Evolutionary conservation across 2,329 filamentous ascomycete genomes (phyloP).

Genomic region (Curvularia sp.): DNA sequence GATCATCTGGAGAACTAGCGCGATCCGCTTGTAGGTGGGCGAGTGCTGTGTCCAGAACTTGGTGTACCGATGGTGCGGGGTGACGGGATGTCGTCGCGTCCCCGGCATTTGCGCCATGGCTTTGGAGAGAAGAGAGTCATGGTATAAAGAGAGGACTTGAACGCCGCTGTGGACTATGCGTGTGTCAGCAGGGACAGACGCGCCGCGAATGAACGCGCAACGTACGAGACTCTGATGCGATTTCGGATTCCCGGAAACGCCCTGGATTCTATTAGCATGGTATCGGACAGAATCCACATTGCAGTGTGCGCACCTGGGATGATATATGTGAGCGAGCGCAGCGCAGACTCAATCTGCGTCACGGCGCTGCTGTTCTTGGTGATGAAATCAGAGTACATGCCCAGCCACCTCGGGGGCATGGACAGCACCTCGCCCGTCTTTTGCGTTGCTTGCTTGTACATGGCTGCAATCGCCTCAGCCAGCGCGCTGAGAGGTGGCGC

Average conservation of each 20-base stretch:
- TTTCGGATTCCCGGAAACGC: slow-evolving; percentile 88
- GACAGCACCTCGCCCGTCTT: slow-evolving; percentile 59
- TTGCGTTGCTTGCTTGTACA: slow-evolving; percentile 51
- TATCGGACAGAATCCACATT: background rate
- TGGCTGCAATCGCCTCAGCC: slow-evolving; percentile 33
- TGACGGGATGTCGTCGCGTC: slow-evolving; percentile 60
- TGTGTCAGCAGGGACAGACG: slow-evolving; percentile 26
- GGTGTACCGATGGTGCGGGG: slow-evolving; percentile 69
- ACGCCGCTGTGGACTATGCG: slow-evolving; percentile 77
- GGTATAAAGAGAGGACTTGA: slow-evolving; percentile 89
- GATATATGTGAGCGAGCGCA: slow-evolving; percentile 93
- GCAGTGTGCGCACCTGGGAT: slow-evolving; percentile 71
- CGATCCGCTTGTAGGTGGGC: slow-evolving; percentile 78
- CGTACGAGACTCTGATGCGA: slow-evolving; percentile 85
- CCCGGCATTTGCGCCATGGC: slow-evolving; percentile 64
- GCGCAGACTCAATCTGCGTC: slow-evolving; percentile 90
- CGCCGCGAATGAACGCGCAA: slow-evolving; percentile 22
- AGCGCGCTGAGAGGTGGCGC: slow-evolving; percentile 17
- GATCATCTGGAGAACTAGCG: slow-evolving; percentile 84
- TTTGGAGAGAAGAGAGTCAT: slow-evolving; percentile 82
- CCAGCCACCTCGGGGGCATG: slow-evolving; percentile 70
- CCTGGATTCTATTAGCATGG: slow-evolving; percentile 57
- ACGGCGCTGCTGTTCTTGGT: slow-evolving; percentile 93
- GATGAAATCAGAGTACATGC: slow-evolving; percentile 87
- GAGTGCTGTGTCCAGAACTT: slow-evolving; percentile 68